Evolutionary conservation across 2,329 filamentous ascomycete genomes (phyloP), one percentile per base, ranked within the genome.

Genomic region (Arthroderma uncinatum): DNA sequence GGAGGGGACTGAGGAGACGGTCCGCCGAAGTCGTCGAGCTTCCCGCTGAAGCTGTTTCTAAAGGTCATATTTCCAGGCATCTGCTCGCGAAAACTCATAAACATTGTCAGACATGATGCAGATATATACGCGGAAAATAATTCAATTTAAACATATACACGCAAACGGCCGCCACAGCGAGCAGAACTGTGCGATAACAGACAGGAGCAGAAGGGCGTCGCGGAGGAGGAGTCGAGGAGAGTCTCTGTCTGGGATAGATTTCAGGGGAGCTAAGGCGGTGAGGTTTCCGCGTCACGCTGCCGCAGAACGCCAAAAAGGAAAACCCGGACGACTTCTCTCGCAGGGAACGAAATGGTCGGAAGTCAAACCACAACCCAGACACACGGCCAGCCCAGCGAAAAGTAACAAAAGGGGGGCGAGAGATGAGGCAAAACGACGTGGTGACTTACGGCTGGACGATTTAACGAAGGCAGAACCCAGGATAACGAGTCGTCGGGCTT

Each of bases 11-110:
- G 84, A 73, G 90, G 85, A 68, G 81, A 81, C 65, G 85, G 84
- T 74, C 87, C 91, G 70, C 85, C 85, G 73, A 88, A 78, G 74
- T 90, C 86, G 74, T 92, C 87, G 81, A 89, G 87, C 70, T 80
- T 78, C 66, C 82, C 81, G 68, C 76, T 81, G 68, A 81, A 73
- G 67, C 79, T 78, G 68, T 80, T 78, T 64, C 81, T 81, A 73
- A 81, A 86, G 64, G 83, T 81, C 84, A 87, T 87, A 64, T 62
- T 57, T 52, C 39, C 48, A 34, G 58, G 50, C 53, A 60, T 56
- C 56, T 60, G 34, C 37, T 60, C 50, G 25, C 56, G 44, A 57
- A 48, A 42, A 37, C 44, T 7, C 33, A 30, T 57, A 60, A 62
- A 58, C 58, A 58, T 63, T 60, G 64, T 62, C 58, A 59, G 62